Conservation (phyloP, 208 protist genomes). For the Phytomonas sp. region DNA sequence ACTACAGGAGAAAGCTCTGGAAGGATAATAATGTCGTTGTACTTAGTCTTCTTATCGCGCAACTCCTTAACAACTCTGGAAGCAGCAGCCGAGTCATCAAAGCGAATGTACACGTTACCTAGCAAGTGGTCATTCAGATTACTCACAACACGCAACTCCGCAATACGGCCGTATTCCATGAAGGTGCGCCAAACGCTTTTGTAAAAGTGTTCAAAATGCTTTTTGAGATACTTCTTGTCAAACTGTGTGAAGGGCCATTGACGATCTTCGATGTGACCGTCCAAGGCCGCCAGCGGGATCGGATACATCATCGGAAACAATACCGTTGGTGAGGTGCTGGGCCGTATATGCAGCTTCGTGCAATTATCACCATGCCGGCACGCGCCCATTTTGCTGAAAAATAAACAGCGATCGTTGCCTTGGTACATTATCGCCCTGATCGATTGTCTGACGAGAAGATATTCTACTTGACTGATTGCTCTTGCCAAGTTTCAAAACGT, state of each 20-base stretch:
- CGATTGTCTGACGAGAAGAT: not conserved
- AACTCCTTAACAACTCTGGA: conserved; percentile 70
- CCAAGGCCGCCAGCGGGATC: conserved; percentile 69
- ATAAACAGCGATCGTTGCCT: conserved; percentile 72
- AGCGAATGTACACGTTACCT: conserved; percentile 98
- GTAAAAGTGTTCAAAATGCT: conserved; percentile 97
- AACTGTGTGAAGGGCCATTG: conserved; percentile 43
- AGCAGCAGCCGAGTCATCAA: conserved; percentile 85
- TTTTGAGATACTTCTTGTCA: conserved; percentile 84
- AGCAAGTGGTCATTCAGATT: conserved; percentile 96
- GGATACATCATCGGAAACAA: conserved; percentile 96
- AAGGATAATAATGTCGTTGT: conserved; percentile 75
- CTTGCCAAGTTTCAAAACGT: not conserved
- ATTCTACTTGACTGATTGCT: not conserved
- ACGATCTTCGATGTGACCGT: conserved; percentile 42
- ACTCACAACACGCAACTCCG: conserved; percentile 93
- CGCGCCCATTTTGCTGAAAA: conserved; percentile 98
- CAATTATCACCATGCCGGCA: conserved; percentile 97
- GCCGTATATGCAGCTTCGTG: conserved; percentile 92
- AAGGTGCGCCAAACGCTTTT: conserved; percentile 93
- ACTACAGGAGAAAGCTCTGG: conserved; percentile 97
- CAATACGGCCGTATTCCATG: conserved; percentile 90
- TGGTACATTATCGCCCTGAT: conserved; percentile 16
- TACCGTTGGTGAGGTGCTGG: conserved; percentile 91
- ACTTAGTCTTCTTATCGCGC: conserved; percentile 62